Evolutionary conservation across 257 asterid species (phyloP), one percentile per base, ranked within the genome.

Genomic region (Nemophila menziesii): DNA sequence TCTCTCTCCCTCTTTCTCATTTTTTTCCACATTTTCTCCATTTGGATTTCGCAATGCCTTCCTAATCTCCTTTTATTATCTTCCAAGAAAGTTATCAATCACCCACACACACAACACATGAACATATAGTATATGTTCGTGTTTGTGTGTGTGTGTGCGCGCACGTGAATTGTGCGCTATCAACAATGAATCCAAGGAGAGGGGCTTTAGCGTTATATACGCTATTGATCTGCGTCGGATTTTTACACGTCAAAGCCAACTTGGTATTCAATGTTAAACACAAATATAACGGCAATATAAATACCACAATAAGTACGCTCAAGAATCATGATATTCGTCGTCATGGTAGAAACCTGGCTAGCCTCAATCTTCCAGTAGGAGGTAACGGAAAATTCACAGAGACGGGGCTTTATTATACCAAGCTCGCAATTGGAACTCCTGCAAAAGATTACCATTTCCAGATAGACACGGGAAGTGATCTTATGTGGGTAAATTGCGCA

Each of bases 391-490:
- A 27, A 40, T 21, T 61, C 34, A 48, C 67, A 8, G 56, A 22
- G 13, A 39, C 55, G 1, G 67, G 86, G 43, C 83, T 82, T 34
- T 78, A 78, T 58, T 82, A 62, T 48, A 78, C 90, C 48, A 67
- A 75, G 62, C 80, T 82, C 50, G 59, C 79, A 16, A 60, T 82
- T 69, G 93, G 93, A 49, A 60, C 79, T 51, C 86, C 90, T 15
- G 70, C 83, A 2, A 70, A 40, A 57, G 80, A 74, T 50, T 82
- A 60, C 72, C 59, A 68, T 39, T 80, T 82, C 55, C 90, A 78
- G 63, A 75, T 82, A 33, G 93, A 82, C 46, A 78, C 93, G 7
- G 93, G 93, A 44, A 82, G 93, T 49, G 82, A 75, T 48, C 64
- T 82, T 44, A 58, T 78, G 56, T 82, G 93, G 93, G 86, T 82